A percentile compares a stretch with the other conserved stretches of the same genome.
Evolutionary conservation across 306 rosid genomes (phyloP).

Genomic region (Medicago ruthenica): DNA sequence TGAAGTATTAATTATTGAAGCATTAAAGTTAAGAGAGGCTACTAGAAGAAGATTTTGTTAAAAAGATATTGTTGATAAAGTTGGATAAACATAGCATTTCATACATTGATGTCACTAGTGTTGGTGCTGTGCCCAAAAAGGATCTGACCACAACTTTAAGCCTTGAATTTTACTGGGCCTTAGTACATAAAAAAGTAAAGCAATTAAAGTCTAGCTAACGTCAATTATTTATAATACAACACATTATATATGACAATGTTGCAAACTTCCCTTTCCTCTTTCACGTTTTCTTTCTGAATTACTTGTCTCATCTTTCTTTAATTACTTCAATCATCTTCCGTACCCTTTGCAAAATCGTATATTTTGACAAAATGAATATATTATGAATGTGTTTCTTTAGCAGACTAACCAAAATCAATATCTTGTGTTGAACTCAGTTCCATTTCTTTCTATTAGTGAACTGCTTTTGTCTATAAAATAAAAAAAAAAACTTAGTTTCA

Average conservation of each 20-base stretch:
- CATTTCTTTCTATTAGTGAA: no score
- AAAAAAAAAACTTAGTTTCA: no score
- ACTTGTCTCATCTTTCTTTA: conserved; percentile 36
- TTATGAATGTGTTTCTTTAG: no score
- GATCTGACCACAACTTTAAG: conserved; percentile 59
- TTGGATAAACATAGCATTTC: conserved; percentile 60
- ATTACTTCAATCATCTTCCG: conserved; percentile 33
- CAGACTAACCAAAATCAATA: no score
- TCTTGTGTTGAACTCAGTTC: no score
- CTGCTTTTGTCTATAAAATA: no score
- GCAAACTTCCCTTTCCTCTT: conserved; percentile 43
- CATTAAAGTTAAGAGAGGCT: conserved; percentile 62
- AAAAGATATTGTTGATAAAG: conserved; percentile 54
- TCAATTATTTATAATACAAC: conserved; percentile 40
- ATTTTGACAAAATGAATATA: neutral
- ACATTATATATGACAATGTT: conserved; percentile 46
- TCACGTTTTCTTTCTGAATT: conserved; percentile 44
- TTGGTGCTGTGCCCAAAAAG: conserved; percentile 55
- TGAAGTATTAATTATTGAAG: conserved; percentile 50
- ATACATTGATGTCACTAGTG: conserved; percentile 52
- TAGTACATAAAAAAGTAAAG: conserved; percentile 47
- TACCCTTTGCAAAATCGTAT: conserved; percentile 34
- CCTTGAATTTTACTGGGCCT: conserved; percentile 45
- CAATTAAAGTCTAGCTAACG: conserved; percentile 30
- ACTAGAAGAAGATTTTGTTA: conserved; percentile 59